Percentiles rank a stretch among this genome's conserved stretches.
Evolutionary conservation across 805 yeast genomes (phyloP).

Genomic region (Wickerhamiella azymoides): DNA sequence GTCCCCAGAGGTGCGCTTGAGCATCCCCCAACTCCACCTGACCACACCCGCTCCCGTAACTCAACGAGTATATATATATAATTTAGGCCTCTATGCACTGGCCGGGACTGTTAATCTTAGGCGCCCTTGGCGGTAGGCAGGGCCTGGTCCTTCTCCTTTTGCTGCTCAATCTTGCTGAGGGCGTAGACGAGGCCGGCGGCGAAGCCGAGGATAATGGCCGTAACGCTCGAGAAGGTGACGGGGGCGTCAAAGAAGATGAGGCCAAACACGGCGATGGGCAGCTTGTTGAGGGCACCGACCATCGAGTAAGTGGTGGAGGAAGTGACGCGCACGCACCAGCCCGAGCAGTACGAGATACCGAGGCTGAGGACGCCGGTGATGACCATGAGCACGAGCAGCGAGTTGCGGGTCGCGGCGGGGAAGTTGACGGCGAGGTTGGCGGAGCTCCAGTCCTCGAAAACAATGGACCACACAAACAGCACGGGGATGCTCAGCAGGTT

Average conservation of each 20-base stretch:
- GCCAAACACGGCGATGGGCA: constrained; percentile 94
- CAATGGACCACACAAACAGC: constrained; percentile 55
- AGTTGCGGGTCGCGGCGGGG: constrained; percentile 53
- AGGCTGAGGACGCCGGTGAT: constrained; percentile 90
- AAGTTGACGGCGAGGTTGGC: constrained; percentile 64
- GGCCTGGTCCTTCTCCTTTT: constrained; percentile 25
- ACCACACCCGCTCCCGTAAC: no score
- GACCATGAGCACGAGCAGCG: constrained; percentile 69
- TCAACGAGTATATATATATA: no score
- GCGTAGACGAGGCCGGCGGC: constrained; percentile 93
- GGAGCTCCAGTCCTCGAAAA: constrained; percentile 87
- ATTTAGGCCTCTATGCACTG: neutral
- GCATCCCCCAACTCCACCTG: no score
- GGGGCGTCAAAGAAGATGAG: constrained; percentile 90
- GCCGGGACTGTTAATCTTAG: no score
- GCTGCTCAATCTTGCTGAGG: constrained; percentile 86
- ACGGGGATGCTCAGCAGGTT: constrained; percentile 88
- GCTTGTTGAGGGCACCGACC: constrained; percentile 98
- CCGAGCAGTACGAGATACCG: constrained; percentile 96
- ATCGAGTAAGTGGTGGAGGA: constrained; percentile 96
- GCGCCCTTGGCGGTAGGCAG: constrained; percentile 15
- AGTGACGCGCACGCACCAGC: constrained; percentile 99
- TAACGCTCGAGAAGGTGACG: constrained; percentile 78
- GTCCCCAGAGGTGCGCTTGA: no score
- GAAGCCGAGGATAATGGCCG: constrained; percentile 88